Evolutionary conservation across 2,329 filamentous ascomycete genomes (phyloP), one percentile per base, ranked within the genome.

Genomic region (Paecilomyces sp.): DNA sequence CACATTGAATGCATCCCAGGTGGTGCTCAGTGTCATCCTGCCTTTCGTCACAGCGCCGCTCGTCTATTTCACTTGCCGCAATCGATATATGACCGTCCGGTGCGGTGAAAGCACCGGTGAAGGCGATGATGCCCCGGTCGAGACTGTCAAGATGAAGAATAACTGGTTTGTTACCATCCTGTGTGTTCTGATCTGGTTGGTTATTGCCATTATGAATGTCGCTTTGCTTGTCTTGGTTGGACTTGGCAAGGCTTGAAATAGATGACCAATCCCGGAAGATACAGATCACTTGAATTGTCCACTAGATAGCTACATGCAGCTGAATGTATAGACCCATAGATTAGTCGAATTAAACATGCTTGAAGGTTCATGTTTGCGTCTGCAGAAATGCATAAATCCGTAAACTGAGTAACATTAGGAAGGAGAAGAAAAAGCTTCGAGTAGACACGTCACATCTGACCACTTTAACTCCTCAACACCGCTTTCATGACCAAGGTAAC

Each of bases 1-100:
- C 4, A 89, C 91, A 0, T 77, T 96, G 31, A 90, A 88, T 30
- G 91, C 83, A 0, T 88, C 83, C 2, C 91, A 96, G 73, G 90
- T 95, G 6, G 88, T 85, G 0, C 79, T 96, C 13, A 91, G 87
- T 66, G 83, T 92, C 11, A 89, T 92, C 12, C 72, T 96, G 57
- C 91, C 91, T 0, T 92, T 96, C 69, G 85, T 93, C n/a, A 86
- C 85, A 0, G 89, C 90, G 0, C 91, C 91, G 1, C 77, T 96
- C 33, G 88, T 96, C 59, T 95, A 89, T 75, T 95, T 95, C 68
- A 96, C 91, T 0, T 90, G 88, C 66, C 82, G 88, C 52, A 84
- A 86, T 65, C 85, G 85, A 68, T 94, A 88, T 74, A 96, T 96
- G 91, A 90, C 85, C 8, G 88, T 90, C 5, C 72, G 75, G 59